Base-by-base conservation (phyloP, 2,329 filamentous ascomycete genomes). In the Aspergillus pseudoviridinutans region DNA sequence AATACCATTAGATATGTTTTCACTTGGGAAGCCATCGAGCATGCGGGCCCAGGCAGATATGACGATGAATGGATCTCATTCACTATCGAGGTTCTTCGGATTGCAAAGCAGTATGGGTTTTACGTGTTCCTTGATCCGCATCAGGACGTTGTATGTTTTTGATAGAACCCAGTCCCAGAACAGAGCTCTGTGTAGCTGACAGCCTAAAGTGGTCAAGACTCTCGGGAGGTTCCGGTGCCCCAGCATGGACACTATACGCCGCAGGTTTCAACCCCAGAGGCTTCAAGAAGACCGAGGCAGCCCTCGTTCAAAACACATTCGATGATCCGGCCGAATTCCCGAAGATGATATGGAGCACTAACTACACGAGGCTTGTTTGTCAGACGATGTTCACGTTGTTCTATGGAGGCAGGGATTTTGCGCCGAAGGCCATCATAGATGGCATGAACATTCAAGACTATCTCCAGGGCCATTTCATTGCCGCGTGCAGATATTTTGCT, bases 281-380 rank as follows among this genome's bases (percentile, higher is more conserved):
- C 63, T 97, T 99, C 69, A 86, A 87, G 53, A 86, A 85, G 22
- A 99, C 92, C 14, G 89, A 97, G 75, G 93, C 93, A 3, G 91
- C 94, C 41, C 84, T 97, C 58, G 93, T 99, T 6, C 94, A 99
- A 54, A 99, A 97, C 69, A 95, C 90, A 1, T 97, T 91, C 70
- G 87, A 90, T 9, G 84, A 96, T 22, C 91, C 92, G 8, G 87
- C 87, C 27, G 83, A 87, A 1, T 99, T 93, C 64, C 94, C 94
- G 25, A 97, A 97, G 78, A 99, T 99, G 95, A 93, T 97, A 57
- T 99, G 94, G 94, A 92, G 93, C 17, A 97, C 95, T 53, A 99
- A 99, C 72, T 99, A 99, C 74, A 89, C 86, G 60, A 85, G 94
- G 25, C 80, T 97, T 51, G 92, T 89, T 2, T 90, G 88, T 51